phyloP scores from a whole-genome alignment of 495 filamentous ascomycete species.

The Echria macrotheca region DNA sequence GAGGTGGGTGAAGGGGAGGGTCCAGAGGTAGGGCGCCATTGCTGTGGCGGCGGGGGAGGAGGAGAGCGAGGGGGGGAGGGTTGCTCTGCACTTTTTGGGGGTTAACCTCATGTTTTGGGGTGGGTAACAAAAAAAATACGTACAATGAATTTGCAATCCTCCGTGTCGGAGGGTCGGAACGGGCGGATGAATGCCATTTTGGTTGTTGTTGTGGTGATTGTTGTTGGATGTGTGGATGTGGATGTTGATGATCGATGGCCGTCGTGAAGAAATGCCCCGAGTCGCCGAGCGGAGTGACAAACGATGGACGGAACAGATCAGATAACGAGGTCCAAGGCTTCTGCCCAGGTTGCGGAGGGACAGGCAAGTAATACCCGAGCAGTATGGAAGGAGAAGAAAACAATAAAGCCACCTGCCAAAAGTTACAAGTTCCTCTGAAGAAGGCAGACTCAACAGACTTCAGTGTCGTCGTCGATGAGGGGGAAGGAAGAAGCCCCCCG shows the following conservation, averaged over 20 bases:
- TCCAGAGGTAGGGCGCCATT: conserved; percentile 41
- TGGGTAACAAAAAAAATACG: too few species aligned
- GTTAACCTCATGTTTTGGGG: too few species aligned
- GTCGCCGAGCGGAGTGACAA: neutral
- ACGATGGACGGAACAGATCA: too few species aligned
- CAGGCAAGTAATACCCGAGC: too few species aligned
- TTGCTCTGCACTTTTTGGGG: conserved; percentile 42
- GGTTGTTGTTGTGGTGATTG: neutral
- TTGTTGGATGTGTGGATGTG: neutral
- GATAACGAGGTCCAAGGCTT: too few species aligned
- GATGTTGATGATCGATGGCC: neutral
- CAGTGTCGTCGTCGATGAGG: too few species aligned
- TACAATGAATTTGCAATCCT: conserved; percentile 32
- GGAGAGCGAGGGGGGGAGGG: conserved; percentile 32
- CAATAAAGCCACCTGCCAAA: too few species aligned
- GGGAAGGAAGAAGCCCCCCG: too few species aligned
- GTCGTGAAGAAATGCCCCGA: neutral
- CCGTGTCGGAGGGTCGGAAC: conserved; percentile 22
- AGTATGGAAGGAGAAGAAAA: too few species aligned
- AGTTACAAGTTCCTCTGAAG: too few species aligned
- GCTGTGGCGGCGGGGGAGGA: conserved; percentile 18
- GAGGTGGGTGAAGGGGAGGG: conserved; percentile 38
- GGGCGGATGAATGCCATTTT: conserved; percentile 12
- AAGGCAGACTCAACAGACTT: too few species aligned
- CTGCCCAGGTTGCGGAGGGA: too few species aligned